Conservation (phyloP, 83 land plant genomes). For the Thuja plicata region DNA sequence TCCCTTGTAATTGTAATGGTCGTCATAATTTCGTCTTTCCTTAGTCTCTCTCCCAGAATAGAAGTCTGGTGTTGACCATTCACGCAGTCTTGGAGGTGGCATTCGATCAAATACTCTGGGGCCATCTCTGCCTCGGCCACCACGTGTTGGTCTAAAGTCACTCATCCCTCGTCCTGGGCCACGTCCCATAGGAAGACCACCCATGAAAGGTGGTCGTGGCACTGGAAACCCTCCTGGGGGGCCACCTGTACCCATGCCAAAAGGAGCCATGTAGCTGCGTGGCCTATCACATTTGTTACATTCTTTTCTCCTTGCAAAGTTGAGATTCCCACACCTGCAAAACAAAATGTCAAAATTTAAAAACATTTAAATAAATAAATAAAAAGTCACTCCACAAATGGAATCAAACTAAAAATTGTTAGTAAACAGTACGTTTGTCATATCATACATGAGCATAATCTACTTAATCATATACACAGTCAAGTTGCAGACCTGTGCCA, state of each 20-base stretch:
- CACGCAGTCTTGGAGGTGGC: slow-evolving; percentile 33
- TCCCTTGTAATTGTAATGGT: slow-evolving; percentile 19
- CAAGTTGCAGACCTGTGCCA: background rate
- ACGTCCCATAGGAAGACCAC: slow-evolving; percentile 16
- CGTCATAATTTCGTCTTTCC: slow-evolving; percentile 24
- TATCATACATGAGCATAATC: background rate
- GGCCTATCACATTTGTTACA: slow-evolving; percentile 73
- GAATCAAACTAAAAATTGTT: background rate
- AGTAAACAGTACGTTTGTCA: background rate
- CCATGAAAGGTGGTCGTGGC: slow-evolving; percentile 20
- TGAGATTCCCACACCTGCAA: slow-evolving; percentile 79
- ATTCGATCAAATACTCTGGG: slow-evolving; percentile 42
- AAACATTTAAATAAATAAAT: background rate
- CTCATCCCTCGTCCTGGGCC: slow-evolving; percentile 17
- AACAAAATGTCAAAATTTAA: background rate
- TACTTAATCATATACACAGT: background rate
- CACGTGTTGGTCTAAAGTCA: slow-evolving; percentile 33
- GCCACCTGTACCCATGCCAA: slow-evolving; percentile 23
- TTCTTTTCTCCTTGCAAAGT: slow-evolving; percentile 74
- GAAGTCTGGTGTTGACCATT: slow-evolving; percentile 29
- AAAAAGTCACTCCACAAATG: background rate
- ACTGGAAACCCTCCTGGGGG: slow-evolving; percentile 31
- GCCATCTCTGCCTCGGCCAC: slow-evolving; percentile 14
- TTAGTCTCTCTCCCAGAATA: slow-evolving; percentile 24
- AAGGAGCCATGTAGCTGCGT: slow-evolving; percentile 16